Conservation (phyloP, 768 basidiomycete species). For the Leccinum broughii region DNA sequence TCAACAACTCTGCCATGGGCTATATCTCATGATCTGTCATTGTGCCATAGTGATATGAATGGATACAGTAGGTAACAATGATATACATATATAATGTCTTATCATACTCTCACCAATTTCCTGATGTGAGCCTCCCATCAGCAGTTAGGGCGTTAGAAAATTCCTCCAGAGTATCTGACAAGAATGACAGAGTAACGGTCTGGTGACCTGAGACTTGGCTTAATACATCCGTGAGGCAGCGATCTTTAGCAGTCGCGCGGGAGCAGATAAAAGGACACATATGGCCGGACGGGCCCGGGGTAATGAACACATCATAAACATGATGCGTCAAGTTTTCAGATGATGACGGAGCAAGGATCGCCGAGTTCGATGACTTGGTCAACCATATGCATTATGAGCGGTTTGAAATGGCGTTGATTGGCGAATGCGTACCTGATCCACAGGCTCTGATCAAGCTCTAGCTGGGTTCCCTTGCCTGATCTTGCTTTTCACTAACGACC, state of each 20-base stretch:
- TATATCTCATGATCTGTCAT: too few relatives aligned
- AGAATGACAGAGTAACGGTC: slow-evolving; percentile 52
- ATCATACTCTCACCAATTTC: too few relatives aligned
- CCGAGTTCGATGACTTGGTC: slow-evolving; percentile 38
- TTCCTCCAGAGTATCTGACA: slow-evolving; percentile 48
- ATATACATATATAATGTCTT: too few relatives aligned
- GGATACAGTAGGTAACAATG: too few relatives aligned
- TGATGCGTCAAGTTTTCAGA: slow-evolving; percentile 49
- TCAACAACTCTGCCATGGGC: too few relatives aligned
- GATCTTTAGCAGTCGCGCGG: slow-evolving; percentile 25
- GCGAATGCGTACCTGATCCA: slow-evolving; percentile 34
- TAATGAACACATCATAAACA: slow-evolving; percentile 42
- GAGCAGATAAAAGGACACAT: slow-evolving; percentile 55
- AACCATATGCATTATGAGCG: slow-evolving; percentile 5
- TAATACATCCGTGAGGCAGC: slow-evolving; percentile 44
- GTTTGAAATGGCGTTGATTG: neutral
- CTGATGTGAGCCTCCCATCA: neutral
- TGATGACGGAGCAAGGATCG: slow-evolving; percentile 45
- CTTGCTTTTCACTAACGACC: slow-evolving; percentile 62
- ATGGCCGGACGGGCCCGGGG: slow-evolving; percentile 40
- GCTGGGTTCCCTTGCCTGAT: slow-evolving; percentile 34
- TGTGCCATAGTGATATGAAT: too few relatives aligned
- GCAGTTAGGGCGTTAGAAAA: slow-evolving; percentile 42
- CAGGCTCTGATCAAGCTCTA: slow-evolving; percentile 67
- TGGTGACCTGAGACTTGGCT: slow-evolving; percentile 37